Conservation (phyloP, 257 asterid genomes). For the Solanum paucissectum region DNA sequence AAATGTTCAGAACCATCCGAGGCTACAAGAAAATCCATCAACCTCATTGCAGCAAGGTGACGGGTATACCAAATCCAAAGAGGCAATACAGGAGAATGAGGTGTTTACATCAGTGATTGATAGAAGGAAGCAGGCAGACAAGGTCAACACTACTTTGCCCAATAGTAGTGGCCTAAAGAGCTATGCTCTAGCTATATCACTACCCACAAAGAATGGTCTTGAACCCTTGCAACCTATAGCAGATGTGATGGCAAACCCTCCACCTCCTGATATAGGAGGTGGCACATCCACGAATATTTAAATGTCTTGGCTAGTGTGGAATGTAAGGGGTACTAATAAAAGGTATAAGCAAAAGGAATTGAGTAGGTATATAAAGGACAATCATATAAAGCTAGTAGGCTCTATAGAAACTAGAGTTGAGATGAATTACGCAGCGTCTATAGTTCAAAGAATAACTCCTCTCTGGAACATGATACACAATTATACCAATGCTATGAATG, state of each 20-base stretch:
- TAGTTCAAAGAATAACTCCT: background rate
- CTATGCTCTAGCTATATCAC: background rate
- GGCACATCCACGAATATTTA: background rate
- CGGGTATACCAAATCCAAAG: background rate
- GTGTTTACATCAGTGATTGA: background rate
- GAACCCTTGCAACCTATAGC: background rate
- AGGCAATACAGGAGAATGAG: background rate
- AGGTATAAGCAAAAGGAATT: background rate
- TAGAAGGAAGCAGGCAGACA: background rate
- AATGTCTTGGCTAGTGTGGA: background rate
- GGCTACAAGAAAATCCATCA: background rate
- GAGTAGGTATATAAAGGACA: background rate
- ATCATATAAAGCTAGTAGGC: background rate
- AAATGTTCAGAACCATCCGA: background rate
- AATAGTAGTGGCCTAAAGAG: background rate
- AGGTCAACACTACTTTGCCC: background rate
- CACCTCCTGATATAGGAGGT: background rate
- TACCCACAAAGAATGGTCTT: background rate
- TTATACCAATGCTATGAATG: background rate
- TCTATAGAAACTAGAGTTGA: background rate
- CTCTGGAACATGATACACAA: background rate
- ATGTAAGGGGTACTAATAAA: background rate
- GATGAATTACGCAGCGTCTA: background rate
- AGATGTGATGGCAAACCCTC: background rate
- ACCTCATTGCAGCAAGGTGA: background rate